Evolutionary conservation across 1,139 yeast species (phyloP), one percentile per base, ranked within the genome.

Genomic region (Zhuliangozyma blackwelliae): DNA sequence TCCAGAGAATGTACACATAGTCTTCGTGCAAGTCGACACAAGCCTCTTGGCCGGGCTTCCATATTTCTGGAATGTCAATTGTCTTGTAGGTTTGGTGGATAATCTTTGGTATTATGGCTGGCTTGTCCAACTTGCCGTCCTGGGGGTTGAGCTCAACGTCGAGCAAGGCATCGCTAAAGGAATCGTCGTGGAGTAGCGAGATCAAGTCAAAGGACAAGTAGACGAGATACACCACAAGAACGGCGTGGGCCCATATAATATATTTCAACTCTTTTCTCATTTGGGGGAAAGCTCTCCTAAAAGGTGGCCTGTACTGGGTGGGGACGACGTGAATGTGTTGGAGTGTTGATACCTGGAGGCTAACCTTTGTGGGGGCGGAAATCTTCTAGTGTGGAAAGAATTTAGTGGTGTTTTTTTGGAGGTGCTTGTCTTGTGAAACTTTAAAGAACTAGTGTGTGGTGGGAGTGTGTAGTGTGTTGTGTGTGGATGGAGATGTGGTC

Each of bases 21-120:
- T 88, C 96, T 2, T 92, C 92, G 57, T 90, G 95, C 41, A 82
- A 61, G 44, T 82, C 83, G 36, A 77, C 72, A 57, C 96, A 87
- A 19, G 77, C 76, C 52, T 78, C 73, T 55, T 86, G 96, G 20
- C 95, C 89, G 2, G 73, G 73, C 47, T 65, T 64, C 97, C 97
- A 89, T 39, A 76, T 68, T 33, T 79, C 87, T 2, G 97, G 97
- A 22, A 89, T 76, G 21, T 79, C 74, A 16, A 65, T 74, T 22
- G 85, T 82, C 59, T 87, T 89, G 63, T 89, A 89, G 11, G 97
- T 89, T 61, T 89, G 97, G 57, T 89, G 97, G 40, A 89, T 88
- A 55, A 89, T 88, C 54, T 84, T 86, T 28, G 97, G 97, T 34
- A 89, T 86, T 33, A 81, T 54, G 41, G 70, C 68, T 10, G 77